Evolutionary conservation across 257 asterid species (phyloP), one percentile per base, ranked within the genome.

Genomic region (Ophiorrhiza pumila): DNA sequence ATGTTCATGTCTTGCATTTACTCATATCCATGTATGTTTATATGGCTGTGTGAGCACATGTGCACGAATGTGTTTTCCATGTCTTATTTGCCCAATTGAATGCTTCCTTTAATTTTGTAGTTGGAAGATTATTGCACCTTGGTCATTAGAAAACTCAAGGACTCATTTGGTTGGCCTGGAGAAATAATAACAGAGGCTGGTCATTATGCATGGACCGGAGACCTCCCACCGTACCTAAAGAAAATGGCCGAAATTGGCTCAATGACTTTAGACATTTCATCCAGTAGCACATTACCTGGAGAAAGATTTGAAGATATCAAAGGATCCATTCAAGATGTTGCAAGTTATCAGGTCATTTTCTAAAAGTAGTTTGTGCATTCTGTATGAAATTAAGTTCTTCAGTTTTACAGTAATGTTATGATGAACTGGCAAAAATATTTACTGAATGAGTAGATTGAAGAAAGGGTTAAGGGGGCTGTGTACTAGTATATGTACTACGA

Each of bases 261-360:
- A 64, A 74, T 64, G 59, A 53, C 50, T 66, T 67, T 47, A 37
- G 84, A 74, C 77, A 63, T 66, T 78, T 80, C 84, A 69, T 79
- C 86, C 83, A 46, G 77, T 73, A 71, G 80, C 43, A 42, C 71
- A 41, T 76, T 75, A 73, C 70, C 80, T 25, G 80, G 37, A 74
- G 82, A 82, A 78, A 82, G 81, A 73, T 83, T 81, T 23, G 91
- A 87, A 79, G 94, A 87, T 59, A 84, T 75, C 57, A 85, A 85
- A 75, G 83, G 69, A 69, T 80, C 85, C 65, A 73, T 85, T 55
- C 89, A 91, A 83, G 96, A 87, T 70, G 87, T 89, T 74, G 94
- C 96, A 72, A 93, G 91, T 81, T 93, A 89, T 86, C 96, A 91
- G 98, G 98, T 91, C 74, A 77, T 71, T 39, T 57, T 23, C 71